Evolutionary conservation across 2,329 filamentous ascomycete genomes (phyloP), one percentile per base, ranked within the genome.

Genomic region (Cryphonectria radicalis): DNA sequence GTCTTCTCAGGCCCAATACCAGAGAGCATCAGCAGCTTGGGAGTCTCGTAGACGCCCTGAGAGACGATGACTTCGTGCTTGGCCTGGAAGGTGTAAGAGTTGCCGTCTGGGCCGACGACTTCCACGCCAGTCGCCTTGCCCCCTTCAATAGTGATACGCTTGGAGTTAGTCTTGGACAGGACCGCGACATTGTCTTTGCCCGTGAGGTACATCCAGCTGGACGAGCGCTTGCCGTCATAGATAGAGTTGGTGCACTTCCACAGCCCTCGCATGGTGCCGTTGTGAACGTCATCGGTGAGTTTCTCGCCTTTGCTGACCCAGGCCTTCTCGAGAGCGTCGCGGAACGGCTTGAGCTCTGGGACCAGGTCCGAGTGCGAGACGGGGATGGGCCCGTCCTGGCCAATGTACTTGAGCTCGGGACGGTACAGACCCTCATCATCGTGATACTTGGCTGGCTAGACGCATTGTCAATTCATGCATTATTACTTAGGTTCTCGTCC

Each of bases 1-100:
- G 90, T 85, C 0, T 80, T 77, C 14, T 79, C 76, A 0, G 89
- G 88, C 0, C 90, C 90, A 46, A 92, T 84, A n/a, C 90, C 90
- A 67, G 84, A 88, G 1, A 91, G 84, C 80, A 90, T 88, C 17
- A 92, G 86, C 3, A 92, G 79, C 78, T 92, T 90, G 8, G 89
- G 89, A 1, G 86, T 86, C 79, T 91, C 89, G 79, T 88, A 91
- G 0, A 88, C 85, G 25, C 90, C 90, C 22, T 80, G 77, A 0
- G 82, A 82, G 3, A 87, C 77, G 13, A 82, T 85, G 11, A 86
- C 85, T 76, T 87, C 85, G 80, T 84, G 74, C 35, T 78, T 83
- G 53, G 88, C 86, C 8, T 78, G 80, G 73, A 89, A 82, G 43
- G 76, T 83, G 42, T 84, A 79, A 66, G 84, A 82, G 19, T 83